A percentile compares a stretch with the other conserved stretches of the same genome.
Conservation (phyloP, 2,329 filamentous ascomycete species). For the Corinectria fuckeliana region DNA sequence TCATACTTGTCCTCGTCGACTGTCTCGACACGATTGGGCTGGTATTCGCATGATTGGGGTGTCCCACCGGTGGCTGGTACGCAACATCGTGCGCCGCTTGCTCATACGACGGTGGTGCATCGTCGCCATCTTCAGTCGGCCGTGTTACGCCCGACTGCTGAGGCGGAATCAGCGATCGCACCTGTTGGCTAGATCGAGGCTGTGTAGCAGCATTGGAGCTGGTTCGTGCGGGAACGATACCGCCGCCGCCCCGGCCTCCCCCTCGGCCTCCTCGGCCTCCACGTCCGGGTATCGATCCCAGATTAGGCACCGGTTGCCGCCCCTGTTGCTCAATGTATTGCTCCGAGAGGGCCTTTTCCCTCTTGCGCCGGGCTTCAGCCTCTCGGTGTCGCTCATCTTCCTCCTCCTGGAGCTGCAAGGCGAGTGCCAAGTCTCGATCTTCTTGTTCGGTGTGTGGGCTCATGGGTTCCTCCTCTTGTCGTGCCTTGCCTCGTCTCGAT, state of each 20-base stretch:
- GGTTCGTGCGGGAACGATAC: slow-evolving; percentile 31
- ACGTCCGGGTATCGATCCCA: slow-evolving; percentile 15
- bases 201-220: slow-evolving; percentile 30
- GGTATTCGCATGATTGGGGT: slow-evolving; percentile 56
- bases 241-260: slow-evolving; percentile 12
- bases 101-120: slow-evolving; percentile 65
- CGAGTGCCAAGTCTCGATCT: slow-evolving; percentile 86
- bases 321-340: slow-evolving; percentile 73
- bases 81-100: slow-evolving; percentile 59
- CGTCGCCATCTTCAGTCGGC: slow-evolving; percentile 51
- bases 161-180: slow-evolving; percentile 51
- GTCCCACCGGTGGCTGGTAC: slow-evolving; percentile 59
- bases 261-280: slow-evolving; percentile 27
- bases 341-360: slow-evolving; percentile 73
- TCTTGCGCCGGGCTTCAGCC: slow-evolving; percentile 65
- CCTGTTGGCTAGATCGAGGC: slow-evolving; percentile 37
- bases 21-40: slow-evolving; percentile 30
- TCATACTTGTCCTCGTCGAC: slow-evolving; percentile 27
- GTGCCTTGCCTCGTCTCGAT: slow-evolving; percentile 43
- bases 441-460: slow-evolving; percentile 68
- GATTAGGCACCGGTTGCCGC: slow-evolving; percentile 41
- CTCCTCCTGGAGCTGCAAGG: slow-evolving; percentile 92
- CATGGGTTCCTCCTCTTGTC: slow-evolving; percentile 36
- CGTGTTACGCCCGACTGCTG: slow-evolving; percentile 47
- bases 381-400: slow-evolving; percentile 82